Conservation (phyloP, 2,329 filamentous ascomycete genomes). For the Ceratocystis harringtonii region DNA sequence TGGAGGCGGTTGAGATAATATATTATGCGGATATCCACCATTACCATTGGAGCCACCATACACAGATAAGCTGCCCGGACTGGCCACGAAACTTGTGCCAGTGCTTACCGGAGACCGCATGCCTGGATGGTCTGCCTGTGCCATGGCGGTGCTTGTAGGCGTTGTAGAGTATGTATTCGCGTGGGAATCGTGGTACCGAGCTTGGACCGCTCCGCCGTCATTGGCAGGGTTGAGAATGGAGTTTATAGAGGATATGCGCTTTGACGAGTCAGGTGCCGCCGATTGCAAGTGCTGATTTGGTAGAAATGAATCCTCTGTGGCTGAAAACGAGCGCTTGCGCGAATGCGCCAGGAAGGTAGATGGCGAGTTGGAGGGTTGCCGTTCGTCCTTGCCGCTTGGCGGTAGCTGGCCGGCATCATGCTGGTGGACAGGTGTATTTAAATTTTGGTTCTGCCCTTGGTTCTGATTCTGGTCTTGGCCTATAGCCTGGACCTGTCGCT, state of each 20-base stretch:
- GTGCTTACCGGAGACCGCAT: slow-evolving; percentile 11
- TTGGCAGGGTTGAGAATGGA: slow-evolving; percentile 52
- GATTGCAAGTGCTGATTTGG: slow-evolving; percentile 20
- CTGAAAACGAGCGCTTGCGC: slow-evolving; percentile 54
- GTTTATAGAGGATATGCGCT: slow-evolving; percentile 59
- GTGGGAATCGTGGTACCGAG: slow-evolving; percentile 5
- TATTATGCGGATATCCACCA: neutral
- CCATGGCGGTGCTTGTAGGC: neutral
- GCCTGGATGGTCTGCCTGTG: slow-evolving; percentile 7
- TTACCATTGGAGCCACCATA: neutral
- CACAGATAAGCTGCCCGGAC: slow-evolving; percentile 4
- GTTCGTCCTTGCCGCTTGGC: slow-evolving; percentile 27
- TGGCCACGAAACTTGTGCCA: slow-evolving; percentile 6
- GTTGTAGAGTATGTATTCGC: slow-evolving; percentile 9
- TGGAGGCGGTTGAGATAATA: slow-evolving; percentile 6
- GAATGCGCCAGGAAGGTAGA: slow-evolving; percentile 44
- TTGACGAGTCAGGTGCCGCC: slow-evolving; percentile 26
- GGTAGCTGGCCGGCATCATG: neutral
- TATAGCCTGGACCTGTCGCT: no score
- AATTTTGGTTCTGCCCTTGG: neutral
- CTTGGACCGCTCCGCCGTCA: slow-evolving; percentile 9
- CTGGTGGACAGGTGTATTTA: neutral
- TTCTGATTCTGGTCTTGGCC: neutral
- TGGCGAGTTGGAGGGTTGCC: slow-evolving; percentile 44
- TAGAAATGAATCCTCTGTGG: slow-evolving; percentile 37